A percentile compares a stretch with the other conserved stretches of the same genome.
Evolutionary conservation across 352 stramenopile genomes (phyloP).

Genomic region (Pythium pyrilobum): DNA sequence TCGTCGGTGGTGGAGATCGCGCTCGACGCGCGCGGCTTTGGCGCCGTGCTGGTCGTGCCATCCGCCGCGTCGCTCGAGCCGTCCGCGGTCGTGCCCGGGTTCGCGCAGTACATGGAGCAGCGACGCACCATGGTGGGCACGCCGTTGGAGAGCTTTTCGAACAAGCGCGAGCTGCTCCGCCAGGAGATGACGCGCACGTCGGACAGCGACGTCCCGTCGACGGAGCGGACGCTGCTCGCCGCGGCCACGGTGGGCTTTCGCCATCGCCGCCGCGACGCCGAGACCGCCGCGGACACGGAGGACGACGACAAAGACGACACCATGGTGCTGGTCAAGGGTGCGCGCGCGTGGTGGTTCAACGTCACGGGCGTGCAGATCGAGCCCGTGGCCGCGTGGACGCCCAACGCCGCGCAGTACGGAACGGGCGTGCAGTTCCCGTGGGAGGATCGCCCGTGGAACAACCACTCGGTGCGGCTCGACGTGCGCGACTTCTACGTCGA

Average conservation of each 20-base stretch:
- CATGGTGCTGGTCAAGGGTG: conserved; percentile 50
- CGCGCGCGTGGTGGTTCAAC: conserved; percentile 70
- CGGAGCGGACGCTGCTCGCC: not conserved
- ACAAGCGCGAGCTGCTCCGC: conserved; percentile 10
- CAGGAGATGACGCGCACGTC: conserved; percentile 17
- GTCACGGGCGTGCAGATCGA: conserved; percentile 79
- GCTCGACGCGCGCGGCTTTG: conserved; percentile 61
- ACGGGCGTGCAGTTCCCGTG: conserved; percentile 82
- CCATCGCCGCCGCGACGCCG: not conserved
- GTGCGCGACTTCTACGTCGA: conserved; percentile 75
- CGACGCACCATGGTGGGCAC: conserved; percentile 47
- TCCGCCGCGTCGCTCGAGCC: conserved; percentile 20
- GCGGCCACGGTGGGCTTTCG: not conserved
- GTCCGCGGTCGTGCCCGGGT: conserved; percentile 14
- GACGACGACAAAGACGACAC: not conserved
- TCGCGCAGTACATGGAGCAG: conserved; percentile 34
- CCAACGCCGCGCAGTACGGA: conserved; percentile 45
- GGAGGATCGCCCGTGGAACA: conserved; percentile 74
- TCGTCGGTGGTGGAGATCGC: conserved; percentile 18
- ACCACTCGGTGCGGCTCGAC: conserved; percentile 54
- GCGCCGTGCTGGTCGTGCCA: conserved; percentile 40
- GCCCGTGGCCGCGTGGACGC: conserved; percentile 64
- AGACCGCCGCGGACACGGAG: not conserved
- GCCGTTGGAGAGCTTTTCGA: conserved; percentile 44
- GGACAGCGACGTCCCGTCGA: too few relatives aligned